Evolutionary conservation across 1,284 basidiomycete genomes (phyloP), one percentile per base, ranked within the genome.

Genomic region (Puccinia horiana): DNA sequence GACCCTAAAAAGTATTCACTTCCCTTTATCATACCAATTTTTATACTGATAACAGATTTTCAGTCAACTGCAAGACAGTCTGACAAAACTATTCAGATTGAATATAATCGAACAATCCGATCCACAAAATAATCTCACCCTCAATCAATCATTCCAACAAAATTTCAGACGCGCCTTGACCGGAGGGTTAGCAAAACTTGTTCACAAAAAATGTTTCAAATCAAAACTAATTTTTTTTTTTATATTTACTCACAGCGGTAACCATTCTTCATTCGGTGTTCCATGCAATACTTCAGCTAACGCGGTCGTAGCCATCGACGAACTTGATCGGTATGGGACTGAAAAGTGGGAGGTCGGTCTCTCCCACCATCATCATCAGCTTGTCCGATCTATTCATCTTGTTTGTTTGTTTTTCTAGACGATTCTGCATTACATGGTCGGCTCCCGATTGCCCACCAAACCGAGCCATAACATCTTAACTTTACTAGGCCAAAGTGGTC

Each of bases 371-470:
- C 56, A 58, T 11, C 65, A 54, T 52, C 14, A 72, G 42, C n/a
- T 76, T 84, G 83, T 54, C 75, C 35, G 72, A 76, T 47, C 29
- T 54, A 52, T 23, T n/a, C 37, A 70, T 16, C 65, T 42, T 56
- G 5, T 44, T 37, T 29, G 12, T 42, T 47, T 54, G 26, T 40
- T n/a, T 58, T 72, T 67, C n/a, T 84, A 94, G 94, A 94, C 94
- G 0, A 97, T 99, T 85, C 89, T 98, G 76, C 96, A 98, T 88
- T 99, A 94, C 87, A 98, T 99, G 96, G 97, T 99, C 0, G 93
- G 88, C 0, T 87, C 87, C 90, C 58, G 90, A 91, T 86, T 88
- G 89, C 84, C 90, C 90, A 81, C 88, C 91, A n/a, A 90, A 84
- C 93, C 94, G 72, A 91, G 94, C 54, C 89, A 92, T 86, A 92